A percentile compares a stretch with the other conserved stretches of the same genome.
phyloP scores from a whole-genome alignment of 345 rosid genomes.

The Combretum micranthum region DNA sequence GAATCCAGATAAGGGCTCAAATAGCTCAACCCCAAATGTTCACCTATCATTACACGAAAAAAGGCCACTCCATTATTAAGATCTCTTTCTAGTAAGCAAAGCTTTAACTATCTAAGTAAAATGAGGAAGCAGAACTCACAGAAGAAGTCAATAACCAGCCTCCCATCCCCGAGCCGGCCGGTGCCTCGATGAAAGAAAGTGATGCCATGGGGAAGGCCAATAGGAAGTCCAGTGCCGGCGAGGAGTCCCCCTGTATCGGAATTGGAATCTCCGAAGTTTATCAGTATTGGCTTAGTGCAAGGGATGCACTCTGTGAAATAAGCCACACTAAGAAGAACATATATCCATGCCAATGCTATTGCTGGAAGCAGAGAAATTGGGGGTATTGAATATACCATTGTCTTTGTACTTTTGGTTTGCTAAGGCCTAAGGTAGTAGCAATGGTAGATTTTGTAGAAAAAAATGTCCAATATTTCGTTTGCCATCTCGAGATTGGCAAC shows the following conservation, averaged over 20 bases:
- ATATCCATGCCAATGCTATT: too few relatives aligned
- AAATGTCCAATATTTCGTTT: too few relatives aligned
- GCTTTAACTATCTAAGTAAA: too few relatives aligned
- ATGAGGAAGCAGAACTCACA: neutral
- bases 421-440: too few relatives aligned
- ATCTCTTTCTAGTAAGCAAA: too few relatives aligned
- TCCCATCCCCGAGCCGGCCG: slow-evolving; percentile 8
- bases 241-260: slow-evolving; percentile 13
- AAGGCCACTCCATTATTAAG: too few relatives aligned
- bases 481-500: too few relatives aligned
- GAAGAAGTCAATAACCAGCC: slow-evolving; percentile 6
- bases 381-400: too few relatives aligned
- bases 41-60: slow-evolving; percentile 9
- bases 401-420: too few relatives aligned
- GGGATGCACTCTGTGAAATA: slow-evolving; percentile 3
- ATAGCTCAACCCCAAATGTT: slow-evolving; percentile 23
- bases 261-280: slow-evolving; percentile 14
- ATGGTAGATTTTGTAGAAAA: too few relatives aligned
- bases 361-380: too few relatives aligned
- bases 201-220: slow-evolving; percentile 16
- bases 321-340: too few relatives aligned
- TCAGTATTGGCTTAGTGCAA: slow-evolving; percentile 4
- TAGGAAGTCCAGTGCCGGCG: slow-evolving; percentile 12
- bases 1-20: slow-evolving; percentile 45
- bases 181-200: slow-evolving; percentile 14